Conservation (phyloP, 805 yeast species). For the Clavispora carvajalis region DNA sequence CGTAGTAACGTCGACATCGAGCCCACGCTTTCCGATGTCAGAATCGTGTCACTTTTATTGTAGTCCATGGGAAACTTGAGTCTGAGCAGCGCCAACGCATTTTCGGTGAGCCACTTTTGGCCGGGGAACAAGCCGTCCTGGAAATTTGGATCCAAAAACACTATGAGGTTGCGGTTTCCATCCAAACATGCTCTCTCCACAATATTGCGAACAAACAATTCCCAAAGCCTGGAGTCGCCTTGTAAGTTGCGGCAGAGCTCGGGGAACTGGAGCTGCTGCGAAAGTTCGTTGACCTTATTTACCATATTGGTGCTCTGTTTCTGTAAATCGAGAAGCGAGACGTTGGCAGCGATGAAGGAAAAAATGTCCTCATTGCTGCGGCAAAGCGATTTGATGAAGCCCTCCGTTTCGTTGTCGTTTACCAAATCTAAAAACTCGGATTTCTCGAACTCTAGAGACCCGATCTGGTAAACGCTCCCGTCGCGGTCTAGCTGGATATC, state of each 20-base stretch:
- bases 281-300: conserved; percentile 25
- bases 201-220: conserved; percentile 27
- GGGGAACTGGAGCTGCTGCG: conserved; percentile 24
- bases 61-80: conserved; percentile 24
- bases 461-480: conserved; percentile 36
- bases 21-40: conserved; percentile 17
- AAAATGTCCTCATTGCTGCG: conserved; percentile 24
- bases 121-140: conserved; percentile 17
- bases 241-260: conserved; percentile 29
- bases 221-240: conserved; percentile 27
- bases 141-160: conserved; percentile 23
- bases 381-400: conserved; percentile 44
- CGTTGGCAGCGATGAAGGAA: conserved; percentile 39
- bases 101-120: conserved; percentile 27
- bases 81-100: conserved; percentile 27
- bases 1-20: conserved; percentile 19
- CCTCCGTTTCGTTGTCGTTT: conserved; percentile 46
- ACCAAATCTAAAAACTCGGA: conserved; percentile 39
- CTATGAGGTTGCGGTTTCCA: conserved; percentile 24
- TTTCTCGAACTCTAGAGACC: conserved; percentile 47
- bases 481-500: conserved; percentile 22
- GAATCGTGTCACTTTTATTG: conserved; percentile 6
- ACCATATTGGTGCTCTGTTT: conserved; percentile 32
- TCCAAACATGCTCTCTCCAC: conserved; percentile 29
- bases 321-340: conserved; percentile 39